Evolutionary conservation across 352 stramenopile genomes (phyloP).

Genomic region (Globisporangium cederbergense): DNA sequence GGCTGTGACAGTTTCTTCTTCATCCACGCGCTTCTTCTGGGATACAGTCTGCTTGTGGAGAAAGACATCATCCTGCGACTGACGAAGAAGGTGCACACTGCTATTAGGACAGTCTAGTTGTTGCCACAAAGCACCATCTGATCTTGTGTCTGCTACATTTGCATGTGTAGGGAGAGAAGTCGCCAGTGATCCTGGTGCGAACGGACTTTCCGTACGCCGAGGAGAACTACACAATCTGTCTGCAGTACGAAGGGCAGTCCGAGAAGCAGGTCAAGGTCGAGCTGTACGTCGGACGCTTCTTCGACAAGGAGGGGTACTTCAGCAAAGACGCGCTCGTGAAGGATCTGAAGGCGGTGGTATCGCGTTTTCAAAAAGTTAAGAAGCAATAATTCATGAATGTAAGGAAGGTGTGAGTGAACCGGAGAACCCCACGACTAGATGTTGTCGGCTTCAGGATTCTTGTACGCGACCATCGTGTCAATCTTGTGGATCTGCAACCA

Average conservation of each 20-base stretch:
- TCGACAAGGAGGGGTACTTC: constrained; percentile 85
- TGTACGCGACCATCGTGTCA: constrained; percentile 97
- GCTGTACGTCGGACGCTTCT: constrained; percentile 83
- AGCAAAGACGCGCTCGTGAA: constrained; percentile 74
- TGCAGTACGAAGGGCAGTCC: constrained; percentile 43
- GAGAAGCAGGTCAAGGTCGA: constrained; percentile 51
- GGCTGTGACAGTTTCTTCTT: constrained; percentile 63
- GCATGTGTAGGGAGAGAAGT: constrained; percentile 24
- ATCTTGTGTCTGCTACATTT: background rate
- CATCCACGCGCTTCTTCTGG: constrained; percentile 69
- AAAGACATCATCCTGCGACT: constrained; percentile 75
- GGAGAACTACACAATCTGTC: constrained; percentile 62
- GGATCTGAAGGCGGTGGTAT: constrained; percentile 54
- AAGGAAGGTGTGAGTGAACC: constrained; percentile 11
- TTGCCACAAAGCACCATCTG: background rate
- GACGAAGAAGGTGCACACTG: constrained; percentile 45
- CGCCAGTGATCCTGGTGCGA: constrained; percentile 50
- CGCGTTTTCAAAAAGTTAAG: constrained; percentile 69
- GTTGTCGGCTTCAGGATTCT: constrained; percentile 80
- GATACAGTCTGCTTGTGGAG: constrained; percentile 70
- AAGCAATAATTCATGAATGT: constrained; percentile 56
- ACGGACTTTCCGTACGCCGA: constrained; percentile 71
- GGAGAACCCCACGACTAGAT: constrained; percentile 35
- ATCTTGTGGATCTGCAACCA: constrained; percentile 93
- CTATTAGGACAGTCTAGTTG: background rate